Conservation (phyloP, 1,284 basidiomycete genomes). For the Fomitopsis palustris region DNA sequence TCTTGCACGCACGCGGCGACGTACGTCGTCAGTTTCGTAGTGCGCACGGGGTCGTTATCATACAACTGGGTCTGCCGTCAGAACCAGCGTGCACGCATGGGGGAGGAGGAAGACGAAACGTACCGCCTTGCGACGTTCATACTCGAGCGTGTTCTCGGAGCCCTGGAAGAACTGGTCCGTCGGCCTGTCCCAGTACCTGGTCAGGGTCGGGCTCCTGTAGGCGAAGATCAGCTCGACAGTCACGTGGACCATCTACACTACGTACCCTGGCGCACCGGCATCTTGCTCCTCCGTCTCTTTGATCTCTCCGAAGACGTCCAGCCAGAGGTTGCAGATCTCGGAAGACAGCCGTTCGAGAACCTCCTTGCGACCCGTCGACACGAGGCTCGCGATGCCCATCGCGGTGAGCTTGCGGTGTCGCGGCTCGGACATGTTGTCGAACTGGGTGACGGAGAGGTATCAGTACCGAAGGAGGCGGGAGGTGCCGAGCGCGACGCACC, state of each 20-base stretch:
- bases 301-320: slow-evolving; percentile 86
- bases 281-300: slow-evolving; percentile 58
- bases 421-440: slow-evolving; percentile 81
- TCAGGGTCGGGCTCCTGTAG: slow-evolving; percentile 26
- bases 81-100: background rate
- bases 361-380: slow-evolving; percentile 65
- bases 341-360: slow-evolving; percentile 66
- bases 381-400: slow-evolving; percentile 69
- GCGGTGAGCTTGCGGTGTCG: slow-evolving; percentile 71
- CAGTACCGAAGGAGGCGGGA: background rate
- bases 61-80: slow-evolving; percentile 44
- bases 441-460: slow-evolving; percentile 43
- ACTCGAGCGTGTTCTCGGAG: slow-evolving; percentile 65
- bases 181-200: slow-evolving; percentile 68
- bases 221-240: background rate
- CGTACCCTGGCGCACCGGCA: slow-evolving; percentile 31
- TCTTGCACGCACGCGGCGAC: slow-evolving; percentile 55
- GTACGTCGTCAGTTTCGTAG: slow-evolving; percentile 54
- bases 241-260: slow-evolving; percentile 17
- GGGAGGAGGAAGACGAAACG: slow-evolving; percentile 16
- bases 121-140: slow-evolving; percentile 65
- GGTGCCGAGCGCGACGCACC: slow-evolving; percentile 35
- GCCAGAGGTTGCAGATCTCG: slow-evolving; percentile 86
- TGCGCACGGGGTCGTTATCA: slow-evolving; percentile 66
- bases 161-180: slow-evolving; percentile 48